These are phyloP conservation scores for Monosporascus ibericus DNA, from an alignment of 2,329 filamentous ascomycete species.

Conservation along the genomic window DNA sequence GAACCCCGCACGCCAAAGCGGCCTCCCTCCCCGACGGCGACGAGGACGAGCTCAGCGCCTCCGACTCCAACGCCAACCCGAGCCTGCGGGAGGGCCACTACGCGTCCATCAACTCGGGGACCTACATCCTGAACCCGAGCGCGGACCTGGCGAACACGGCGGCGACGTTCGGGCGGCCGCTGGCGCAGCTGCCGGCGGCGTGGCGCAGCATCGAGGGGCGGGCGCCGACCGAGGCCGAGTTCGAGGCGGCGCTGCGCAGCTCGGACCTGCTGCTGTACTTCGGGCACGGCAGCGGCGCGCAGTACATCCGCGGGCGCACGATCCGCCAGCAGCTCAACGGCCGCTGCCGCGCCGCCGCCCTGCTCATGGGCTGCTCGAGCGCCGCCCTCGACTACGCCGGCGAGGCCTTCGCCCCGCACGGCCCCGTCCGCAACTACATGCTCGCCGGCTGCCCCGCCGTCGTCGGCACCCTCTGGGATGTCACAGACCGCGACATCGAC, in stretches of 20 bases:
- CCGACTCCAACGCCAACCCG: conserved; percentile 10
- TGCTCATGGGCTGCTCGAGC: conserved; percentile 84
- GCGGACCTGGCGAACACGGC: conserved; percentile 79
- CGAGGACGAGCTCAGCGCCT: conserved; percentile 6
- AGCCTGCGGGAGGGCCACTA: conserved; percentile 43
- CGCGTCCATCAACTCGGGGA: conserved; percentile 50
- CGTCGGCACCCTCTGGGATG: conserved; percentile 93
- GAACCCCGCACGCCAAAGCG: conserved; percentile 5
- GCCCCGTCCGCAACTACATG: conserved; percentile 87
- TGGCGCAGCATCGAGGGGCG: conserved; percentile 68
- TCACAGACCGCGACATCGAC: conserved; percentile 96
- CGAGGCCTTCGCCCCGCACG: conserved; percentile 69
- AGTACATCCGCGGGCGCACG: conserved; percentile 83
- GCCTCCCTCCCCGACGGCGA: conserved; percentile 6
- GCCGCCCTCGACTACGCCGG: neutral
- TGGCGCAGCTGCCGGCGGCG: conserved; percentile 58
- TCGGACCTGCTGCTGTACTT: conserved; percentile 85
- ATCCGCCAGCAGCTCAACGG: conserved; percentile 62
- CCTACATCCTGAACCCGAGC: conserved; percentile 85
- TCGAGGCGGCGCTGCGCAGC: conserved; percentile 58
- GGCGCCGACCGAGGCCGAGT: conserved; percentile 70
- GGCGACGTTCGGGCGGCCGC: conserved; percentile 60
- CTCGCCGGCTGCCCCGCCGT: conserved; percentile 81
- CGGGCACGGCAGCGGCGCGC: conserved; percentile 88
- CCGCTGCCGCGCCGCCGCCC: conserved; percentile 67